A percentile compares a stretch with the other conserved stretches of the same genome.
These are phyloP conservation scores for Luffa acutangula DNA, from an alignment of 306 rosid species.

Conservation along the genomic window DNA sequence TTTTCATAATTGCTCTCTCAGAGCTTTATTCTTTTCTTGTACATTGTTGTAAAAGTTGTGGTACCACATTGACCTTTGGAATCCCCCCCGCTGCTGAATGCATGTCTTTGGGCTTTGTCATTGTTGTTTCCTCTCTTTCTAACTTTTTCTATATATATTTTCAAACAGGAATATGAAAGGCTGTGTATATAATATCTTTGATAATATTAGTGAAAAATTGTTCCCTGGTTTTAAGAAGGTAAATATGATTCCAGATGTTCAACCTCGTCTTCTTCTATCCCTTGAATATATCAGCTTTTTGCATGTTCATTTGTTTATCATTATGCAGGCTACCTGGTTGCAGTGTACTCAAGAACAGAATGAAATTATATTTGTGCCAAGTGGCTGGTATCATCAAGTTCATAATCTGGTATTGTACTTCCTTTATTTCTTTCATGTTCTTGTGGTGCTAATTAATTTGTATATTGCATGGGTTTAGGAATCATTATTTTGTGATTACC, in stretches of 20 bases:
- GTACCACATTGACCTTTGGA: not conserved
- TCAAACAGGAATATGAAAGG: constrained; percentile 58
- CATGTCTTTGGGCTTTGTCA: not conserved
- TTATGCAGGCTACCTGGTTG: constrained; percentile 67
- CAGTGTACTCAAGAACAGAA: constrained; percentile 84
- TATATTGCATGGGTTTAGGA: not conserved
- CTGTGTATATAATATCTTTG: constrained; percentile 65
- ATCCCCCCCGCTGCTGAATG: not conserved
- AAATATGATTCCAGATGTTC: constrained; percentile 7
- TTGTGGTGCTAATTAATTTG: not conserved
- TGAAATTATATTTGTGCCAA: constrained; percentile 87
- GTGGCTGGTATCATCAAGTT: constrained; percentile 99
- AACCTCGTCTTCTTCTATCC: not conserved
- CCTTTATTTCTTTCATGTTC: not conserved
- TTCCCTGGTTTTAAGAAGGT: constrained; percentile 76
- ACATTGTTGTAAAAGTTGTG: not conserved
- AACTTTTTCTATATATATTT: constrained; percentile 6
- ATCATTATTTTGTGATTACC: not conserved
- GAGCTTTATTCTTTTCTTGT: not conserved
- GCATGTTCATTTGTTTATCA: constrained; percentile 12
- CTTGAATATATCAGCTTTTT: constrained; percentile 7
- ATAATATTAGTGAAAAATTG: constrained; percentile 47
- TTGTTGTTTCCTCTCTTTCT: constrained; percentile 13
- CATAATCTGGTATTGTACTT: constrained; percentile 56
- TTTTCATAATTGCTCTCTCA: not conserved